Evolutionary conservation across 495 filamentous ascomycete species (phyloP).

Genomic region (Neurospora terricola): DNA sequence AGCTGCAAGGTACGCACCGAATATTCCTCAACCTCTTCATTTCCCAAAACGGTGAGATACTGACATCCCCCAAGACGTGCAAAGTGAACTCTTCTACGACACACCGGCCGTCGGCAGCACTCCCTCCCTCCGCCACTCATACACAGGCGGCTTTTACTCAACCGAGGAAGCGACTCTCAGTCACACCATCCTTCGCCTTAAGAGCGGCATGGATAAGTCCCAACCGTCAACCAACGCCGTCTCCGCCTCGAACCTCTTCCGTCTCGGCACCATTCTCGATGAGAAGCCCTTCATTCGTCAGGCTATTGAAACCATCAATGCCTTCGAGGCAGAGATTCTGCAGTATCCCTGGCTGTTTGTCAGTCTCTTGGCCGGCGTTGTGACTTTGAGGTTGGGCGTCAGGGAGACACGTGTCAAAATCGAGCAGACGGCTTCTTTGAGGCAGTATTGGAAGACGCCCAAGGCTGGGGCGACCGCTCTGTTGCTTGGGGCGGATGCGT

Average conservation of each 20-base stretch:
- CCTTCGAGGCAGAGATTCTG: slow-evolving; percentile 82
- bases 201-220: slow-evolving; percentile 86
- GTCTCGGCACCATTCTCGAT: slow-evolving; percentile 60
- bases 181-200: slow-evolving; percentile 76
- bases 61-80: slow-evolving; percentile 40
- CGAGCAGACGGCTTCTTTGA: not conserved
- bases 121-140: slow-evolving; percentile 31
- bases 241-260: slow-evolving; percentile 72
- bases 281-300: slow-evolving; percentile 52
- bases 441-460: not conserved
- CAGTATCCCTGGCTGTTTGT: slow-evolving; percentile 88
- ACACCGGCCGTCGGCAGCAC: slow-evolving; percentile 11
- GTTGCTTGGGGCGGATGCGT: not conserved
- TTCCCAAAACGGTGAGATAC: slow-evolving; percentile 18
- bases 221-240: slow-evolving; percentile 84
- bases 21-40: not conserved
- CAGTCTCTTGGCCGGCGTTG: slow-evolving; percentile 64
- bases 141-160: slow-evolving; percentile 75
- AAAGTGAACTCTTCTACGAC: slow-evolving; percentile 63
- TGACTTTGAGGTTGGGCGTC: slow-evolving; percentile 52
- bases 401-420: not conserved
- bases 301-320: slow-evolving; percentile 64
- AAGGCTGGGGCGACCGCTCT: not conserved
- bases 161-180: slow-evolving; percentile 53
- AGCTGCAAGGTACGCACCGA: slow-evolving; percentile 55